Evolutionary conservation across 352 stramenopile genomes (phyloP), one percentile per base, ranked within the genome.

Genomic region (Elongisporangium senticosum): DNA sequence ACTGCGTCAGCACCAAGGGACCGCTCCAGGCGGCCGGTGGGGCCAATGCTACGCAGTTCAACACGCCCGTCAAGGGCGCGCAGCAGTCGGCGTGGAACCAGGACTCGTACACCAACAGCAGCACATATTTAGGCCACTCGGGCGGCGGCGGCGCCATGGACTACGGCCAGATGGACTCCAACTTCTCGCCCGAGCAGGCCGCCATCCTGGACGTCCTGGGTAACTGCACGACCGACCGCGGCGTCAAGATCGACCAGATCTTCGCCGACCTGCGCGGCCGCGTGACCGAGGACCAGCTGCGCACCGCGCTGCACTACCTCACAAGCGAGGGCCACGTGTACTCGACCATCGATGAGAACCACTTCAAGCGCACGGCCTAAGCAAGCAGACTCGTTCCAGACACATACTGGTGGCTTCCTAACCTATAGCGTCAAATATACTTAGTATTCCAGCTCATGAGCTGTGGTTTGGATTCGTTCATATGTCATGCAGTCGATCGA

Each of bases 291-390:
- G 60, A 60, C 22, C 75, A 91, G 54, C 61, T 92, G 24, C 81
- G 78, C 22, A 77, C 74, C 39, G 83, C 72, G 55, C 77, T 96
- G 58, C 75, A 90, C 58, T 86, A 90, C 63, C 77, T 96, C 49
- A 95, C 76, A 20, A 91, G 77, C 64, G 89, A 96, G 63, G 87
- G 89, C 40, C 83, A 95, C 59, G 83, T 96, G 54, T 96, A 96
- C 77, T 95, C 86, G 56, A 96, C 89, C 21, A 94, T 96, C 65
- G 89, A 96, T 63, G 87, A 96, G 62, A 83, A 95, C 68, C 88
- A 96, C 70, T 95, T 93, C 67, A 93, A 90, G 69, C 79, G 86
- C 33, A 96, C 89, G 26, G 73, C 80, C 15, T 93, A 93, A 58
- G 49, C 51, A 22, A 28, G 2, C 11, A n/a, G n/a, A n/a, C n/a